Evolutionary conservation across 495 filamentous ascomycete genomes (phyloP), one percentile per base, ranked within the genome.

Genomic region (Penicilliopsis zonata): DNA sequence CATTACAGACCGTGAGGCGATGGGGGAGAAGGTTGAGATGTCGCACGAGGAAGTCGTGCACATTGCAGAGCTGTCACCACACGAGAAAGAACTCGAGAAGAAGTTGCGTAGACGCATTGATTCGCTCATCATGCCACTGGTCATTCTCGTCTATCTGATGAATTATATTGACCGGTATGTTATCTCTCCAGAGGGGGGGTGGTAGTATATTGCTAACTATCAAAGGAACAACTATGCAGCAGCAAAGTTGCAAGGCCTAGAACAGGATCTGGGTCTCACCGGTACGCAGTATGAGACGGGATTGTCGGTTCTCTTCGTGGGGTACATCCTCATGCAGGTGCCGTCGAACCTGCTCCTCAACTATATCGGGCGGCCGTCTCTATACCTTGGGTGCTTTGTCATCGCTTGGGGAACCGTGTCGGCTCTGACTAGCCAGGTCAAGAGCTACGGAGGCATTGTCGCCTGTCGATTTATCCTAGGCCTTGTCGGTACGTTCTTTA

Each of bases 321-420:
- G 52, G 7, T 74, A 71, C 30, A 62, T 72, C 28, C 45, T 65
- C 22, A 62, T 65, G 53, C 63, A 69, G 44, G 69, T 76, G 5
- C 74, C 74, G 0, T 75, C 69, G n/a, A 77, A 77, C 41, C 37
- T 74, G 27, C 44, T 75, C 16, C 58, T 77, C 21, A 74, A 75
- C 44, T 71, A 72, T 34, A 67, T 69, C 45, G 68, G 63, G 15
- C 50, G 55, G 3, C 66, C 66, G 0, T 63, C 63, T 0, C 28
- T 59, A 3, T 70, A 70, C 29, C 38, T 70, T 12, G 61, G 61
- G 10, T 60, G 57, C 38, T 76, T 67, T 45, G 60, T 67, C 36
- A 53, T 55, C 9, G 62, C 58, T 3, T 76, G 72, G 70, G 74
- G 63, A 5, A 23, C 69, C 28, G 57, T 69, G 2, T 72, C 67